phyloP scores from a whole-genome alignment of 106 monocot species.

The Agapanthus africanus region DNA sequence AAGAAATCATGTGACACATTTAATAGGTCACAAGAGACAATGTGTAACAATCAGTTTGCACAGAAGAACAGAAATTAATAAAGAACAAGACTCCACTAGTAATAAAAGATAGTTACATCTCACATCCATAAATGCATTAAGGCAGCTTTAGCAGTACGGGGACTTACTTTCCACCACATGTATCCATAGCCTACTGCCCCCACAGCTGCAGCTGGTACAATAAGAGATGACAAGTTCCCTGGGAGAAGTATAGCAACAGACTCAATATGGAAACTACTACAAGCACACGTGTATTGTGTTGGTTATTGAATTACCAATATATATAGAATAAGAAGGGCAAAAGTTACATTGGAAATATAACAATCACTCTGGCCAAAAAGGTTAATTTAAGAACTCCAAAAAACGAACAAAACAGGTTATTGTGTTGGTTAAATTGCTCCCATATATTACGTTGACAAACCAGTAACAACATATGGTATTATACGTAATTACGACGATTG shows the following conservation, averaged over 20 bases:
- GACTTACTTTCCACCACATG: constrained; percentile 96
- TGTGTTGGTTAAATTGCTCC: background rate
- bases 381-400: background rate
- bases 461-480: background rate
- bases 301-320: no score
- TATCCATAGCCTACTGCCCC: constrained; percentile 81
- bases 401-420: background rate
- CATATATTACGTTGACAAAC: background rate
- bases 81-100: background rate
- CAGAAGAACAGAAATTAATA: background rate
- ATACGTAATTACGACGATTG: no score
- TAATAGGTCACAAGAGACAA: background rate
- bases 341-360: no score
- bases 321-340: no score
- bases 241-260: constrained; percentile 8
- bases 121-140: background rate
- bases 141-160: background rate
- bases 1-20: background rate
- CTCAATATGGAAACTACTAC: background rate
- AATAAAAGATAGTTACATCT: background rate
- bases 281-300: background rate
- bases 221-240: constrained; percentile 58
- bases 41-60: background rate
- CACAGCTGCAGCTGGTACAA: constrained; percentile 70
- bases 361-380: no score